phyloP scores from a whole-genome alignment of 176 grass and related monocot genomes.

The Phoenix dactylifera region DNA sequence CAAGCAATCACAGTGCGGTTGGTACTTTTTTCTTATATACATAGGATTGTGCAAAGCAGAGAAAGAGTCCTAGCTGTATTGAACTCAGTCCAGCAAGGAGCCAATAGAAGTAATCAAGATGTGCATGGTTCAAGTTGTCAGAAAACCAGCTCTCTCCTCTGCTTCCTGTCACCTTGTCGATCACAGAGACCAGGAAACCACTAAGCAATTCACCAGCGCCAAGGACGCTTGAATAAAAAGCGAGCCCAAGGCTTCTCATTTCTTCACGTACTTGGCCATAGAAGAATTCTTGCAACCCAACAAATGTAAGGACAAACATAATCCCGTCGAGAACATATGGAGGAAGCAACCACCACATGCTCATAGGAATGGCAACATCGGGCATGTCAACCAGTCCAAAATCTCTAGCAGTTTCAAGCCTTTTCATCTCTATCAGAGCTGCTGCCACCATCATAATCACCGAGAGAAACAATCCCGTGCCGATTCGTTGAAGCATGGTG shows the following conservation, averaged over 20 bases:
- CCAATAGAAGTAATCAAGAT: no score
- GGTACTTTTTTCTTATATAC: no score
- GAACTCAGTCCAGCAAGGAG: no score
- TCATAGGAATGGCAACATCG: constrained; percentile 41
- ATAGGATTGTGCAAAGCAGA: no score
- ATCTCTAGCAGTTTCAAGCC: constrained; percentile 32
- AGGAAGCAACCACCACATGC: constrained; percentile 76
- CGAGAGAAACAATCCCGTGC: constrained; percentile 32
- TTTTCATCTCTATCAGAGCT: constrained; percentile 39
- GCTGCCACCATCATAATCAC: constrained; percentile 29
- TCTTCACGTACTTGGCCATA: constrained; percentile 54
- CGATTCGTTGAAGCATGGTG: constrained; percentile 65
- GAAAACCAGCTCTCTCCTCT: constrained; percentile 30
- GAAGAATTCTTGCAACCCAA: constrained; percentile 77
- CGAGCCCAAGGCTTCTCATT: constrained; percentile 37
- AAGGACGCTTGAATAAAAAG: constrained; percentile 33
- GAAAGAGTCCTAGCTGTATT: no score
- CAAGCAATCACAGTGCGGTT: no score
- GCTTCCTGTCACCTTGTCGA: constrained; percentile 30
- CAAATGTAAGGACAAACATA: constrained; percentile 46
- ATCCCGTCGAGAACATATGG: constrained; percentile 43
- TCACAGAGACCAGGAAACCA: constrained; percentile 38
- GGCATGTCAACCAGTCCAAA: constrained; percentile 23
- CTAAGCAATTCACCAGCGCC: constrained; percentile 33
- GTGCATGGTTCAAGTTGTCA: no score